Evolutionary conservation across 768 basidiomycete genomes (phyloP), one percentile per base, ranked within the genome.

Genomic region (Hydnomerulius pinastri): DNA sequence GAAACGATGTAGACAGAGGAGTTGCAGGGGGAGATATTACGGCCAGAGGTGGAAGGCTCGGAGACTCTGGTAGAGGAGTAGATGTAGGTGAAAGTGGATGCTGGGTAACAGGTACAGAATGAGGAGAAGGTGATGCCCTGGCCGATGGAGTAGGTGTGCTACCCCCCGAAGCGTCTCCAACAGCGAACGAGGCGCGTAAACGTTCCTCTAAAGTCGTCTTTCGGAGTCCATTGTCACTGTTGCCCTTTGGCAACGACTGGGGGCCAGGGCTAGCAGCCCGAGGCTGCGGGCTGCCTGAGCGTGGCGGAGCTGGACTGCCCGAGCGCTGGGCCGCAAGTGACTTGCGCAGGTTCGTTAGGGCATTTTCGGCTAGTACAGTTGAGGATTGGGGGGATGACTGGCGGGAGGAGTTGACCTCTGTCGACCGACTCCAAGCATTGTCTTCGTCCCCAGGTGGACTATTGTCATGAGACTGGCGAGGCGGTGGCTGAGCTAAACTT

Each of bases 151-250:
- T 52, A 5, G 80, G 73, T 0, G 82, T 73, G 20, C 69, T 71
- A 17, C 68, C 52, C 48, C 66, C 71, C 8, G 80, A 79, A 11
- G 75, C 71, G 17, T 90, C 87, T 17, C 77, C 80, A 44, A 77
- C 75, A 18, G 77, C 75, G 57, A 84, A 78, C 23, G 72, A 79
- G 35, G 87, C 84, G 38, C 85, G 79, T n/a, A 92, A 72, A 38
- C 90, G 76, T 50, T 92, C 90, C 68, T 92, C 90, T 2, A 92
- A 72, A 20, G 78, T 86, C 7, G 78, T 74, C 62, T 87, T 86
- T 39, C 74, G 68, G 43, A 64, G 45, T 15, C 64, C 63, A 24
- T 59, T 42, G 21, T 70, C 65, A 35, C 32, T 20, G 8, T 46
- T 23, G 20, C 43, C 48, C 52, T 51, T 63, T 6, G 56, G 8